phyloP scores from a whole-genome alignment of 2,329 filamentous ascomycete species.

The Aspergillus quadrilineatus region DNA sequence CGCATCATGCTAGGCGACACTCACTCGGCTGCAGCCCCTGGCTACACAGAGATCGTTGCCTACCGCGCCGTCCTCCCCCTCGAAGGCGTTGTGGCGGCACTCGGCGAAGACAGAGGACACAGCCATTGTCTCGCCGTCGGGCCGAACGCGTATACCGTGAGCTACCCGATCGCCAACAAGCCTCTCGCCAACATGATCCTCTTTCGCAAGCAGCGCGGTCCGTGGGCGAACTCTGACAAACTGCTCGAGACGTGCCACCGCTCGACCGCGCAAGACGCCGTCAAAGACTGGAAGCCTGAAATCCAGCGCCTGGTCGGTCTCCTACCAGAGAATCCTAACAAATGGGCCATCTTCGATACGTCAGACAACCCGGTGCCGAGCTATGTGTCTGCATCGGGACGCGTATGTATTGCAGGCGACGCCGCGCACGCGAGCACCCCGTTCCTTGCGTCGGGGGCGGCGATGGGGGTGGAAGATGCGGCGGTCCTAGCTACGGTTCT shows the following conservation, averaged over 20 bases:
- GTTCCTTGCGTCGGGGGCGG: conserved; percentile 15
- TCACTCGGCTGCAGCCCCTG: conserved; percentile 46
- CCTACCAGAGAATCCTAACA: conserved; percentile 51
- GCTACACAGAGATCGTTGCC: conserved; percentile 59
- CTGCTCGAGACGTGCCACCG: background rate
- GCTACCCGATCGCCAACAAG: conserved; percentile 48
- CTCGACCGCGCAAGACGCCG: background rate
- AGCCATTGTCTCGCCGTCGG: conserved; percentile 58
- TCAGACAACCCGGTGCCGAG: conserved; percentile 45
- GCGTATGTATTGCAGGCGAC: conserved; percentile 37
- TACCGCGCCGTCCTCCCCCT: conserved; percentile 64
- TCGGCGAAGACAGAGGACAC: conserved; percentile 51
- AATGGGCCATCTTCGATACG: conserved; percentile 57
- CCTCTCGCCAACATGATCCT: background rate
- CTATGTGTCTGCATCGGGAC: conserved; percentile 44
- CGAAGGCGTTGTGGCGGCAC: conserved; percentile 47
- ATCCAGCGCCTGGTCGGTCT: conserved; percentile 32
- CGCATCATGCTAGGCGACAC: conserved; percentile 52
- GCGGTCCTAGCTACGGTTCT: background rate
- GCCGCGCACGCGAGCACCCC: conserved; percentile 16
- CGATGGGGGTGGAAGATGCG: conserved; percentile 9
- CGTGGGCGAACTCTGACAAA: background rate
- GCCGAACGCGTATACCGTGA: conserved; percentile 57
- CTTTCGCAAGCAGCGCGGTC: background rate
- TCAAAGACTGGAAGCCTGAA: background rate